A percentile compares a stretch with the other conserved stretches of the same genome.
phyloP scores from a whole-genome alignment of 257 asterid species.

The Solanum acaule region DNA sequence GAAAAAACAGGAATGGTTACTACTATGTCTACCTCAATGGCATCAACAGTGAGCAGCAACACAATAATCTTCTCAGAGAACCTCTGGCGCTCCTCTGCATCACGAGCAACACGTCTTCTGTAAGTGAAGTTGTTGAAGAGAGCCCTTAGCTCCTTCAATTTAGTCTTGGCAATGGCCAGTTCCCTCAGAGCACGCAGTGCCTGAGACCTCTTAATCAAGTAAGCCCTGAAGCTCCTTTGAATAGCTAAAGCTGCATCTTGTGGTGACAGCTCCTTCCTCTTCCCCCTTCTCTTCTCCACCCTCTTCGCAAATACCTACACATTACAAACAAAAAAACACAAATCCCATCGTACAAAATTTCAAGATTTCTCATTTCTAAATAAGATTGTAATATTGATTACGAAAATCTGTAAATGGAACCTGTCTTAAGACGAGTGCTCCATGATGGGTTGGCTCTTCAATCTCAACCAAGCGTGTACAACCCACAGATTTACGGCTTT shows the following conservation, averaged over 20 bases:
- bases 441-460: constrained; percentile 47
- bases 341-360: background rate
- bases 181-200: constrained; percentile 84
- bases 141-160: constrained; percentile 37
- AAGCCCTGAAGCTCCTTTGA: constrained; percentile 65
- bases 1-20: background rate
- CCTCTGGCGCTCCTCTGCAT: constrained; percentile 85
- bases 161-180: constrained; percentile 84
- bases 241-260: constrained; percentile 70
- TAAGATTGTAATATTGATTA: background rate
- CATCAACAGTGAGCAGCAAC: constrained; percentile 85
- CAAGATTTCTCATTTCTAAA: background rate
- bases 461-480: constrained; percentile 53
- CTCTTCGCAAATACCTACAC: constrained; percentile 70
- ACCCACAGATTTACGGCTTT: constrained; percentile 11
- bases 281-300: constrained; percentile 59
- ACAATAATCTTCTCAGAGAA: constrained; percentile 88
- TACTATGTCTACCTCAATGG: constrained; percentile 61
- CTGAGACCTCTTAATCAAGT: constrained; percentile 71
- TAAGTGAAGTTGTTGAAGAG: constrained; percentile 87
- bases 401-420: constrained; percentile 18
- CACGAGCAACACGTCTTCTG: constrained; percentile 53
- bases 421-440: constrained; percentile 64
- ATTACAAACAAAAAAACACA: background rate
- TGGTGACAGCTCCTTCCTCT: constrained; percentile 57